A percentile compares a stretch with the other conserved stretches of the same genome.
phyloP scores from a whole-genome alignment of 129 eudicot species.

The Saposhnikovia divaricata region DNA sequence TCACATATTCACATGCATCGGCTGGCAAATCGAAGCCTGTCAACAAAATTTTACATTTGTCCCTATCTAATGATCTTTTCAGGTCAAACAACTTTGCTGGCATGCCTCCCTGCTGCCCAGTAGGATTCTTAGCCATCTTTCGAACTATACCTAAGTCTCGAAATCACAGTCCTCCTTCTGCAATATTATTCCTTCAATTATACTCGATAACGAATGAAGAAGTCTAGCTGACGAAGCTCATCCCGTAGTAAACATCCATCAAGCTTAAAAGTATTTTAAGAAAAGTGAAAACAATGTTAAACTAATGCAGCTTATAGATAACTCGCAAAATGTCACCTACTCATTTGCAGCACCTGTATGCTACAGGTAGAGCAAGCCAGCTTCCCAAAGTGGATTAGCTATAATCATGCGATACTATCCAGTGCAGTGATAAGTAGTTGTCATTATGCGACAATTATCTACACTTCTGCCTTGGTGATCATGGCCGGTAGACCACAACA shows the following conservation, averaged over 20 bases:
- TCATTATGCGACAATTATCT: neutral
- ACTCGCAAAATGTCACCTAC: too few species aligned
- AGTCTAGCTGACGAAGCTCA: neutral
- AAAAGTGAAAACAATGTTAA: neutral
- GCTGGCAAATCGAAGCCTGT: neutral
- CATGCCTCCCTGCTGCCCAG: conserved; percentile 28
- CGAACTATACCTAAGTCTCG: neutral
- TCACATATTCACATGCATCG: neutral
- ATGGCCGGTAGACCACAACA: neutral
- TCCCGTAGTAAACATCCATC: neutral
- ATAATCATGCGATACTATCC: neutral
- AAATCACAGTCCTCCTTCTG: neutral
- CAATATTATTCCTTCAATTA: too few species aligned
- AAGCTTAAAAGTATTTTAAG: neutral
- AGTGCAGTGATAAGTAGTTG: neutral
- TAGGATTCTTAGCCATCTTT: too few species aligned
- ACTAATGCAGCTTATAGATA: neutral
- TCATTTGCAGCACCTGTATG: too few species aligned
- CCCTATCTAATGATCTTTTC: conserved; percentile 6
- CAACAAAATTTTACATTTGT: too few species aligned
- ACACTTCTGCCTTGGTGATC: neutral
- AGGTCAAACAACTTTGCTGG: conserved; percentile 27
- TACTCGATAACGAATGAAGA: neutral
- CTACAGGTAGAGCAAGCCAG: too few species aligned
- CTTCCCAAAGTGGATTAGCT: neutral